phyloP scores from a whole-genome alignment of 768 basidiomycete genomes.

The Brasilioporus rufonigricans region DNA sequence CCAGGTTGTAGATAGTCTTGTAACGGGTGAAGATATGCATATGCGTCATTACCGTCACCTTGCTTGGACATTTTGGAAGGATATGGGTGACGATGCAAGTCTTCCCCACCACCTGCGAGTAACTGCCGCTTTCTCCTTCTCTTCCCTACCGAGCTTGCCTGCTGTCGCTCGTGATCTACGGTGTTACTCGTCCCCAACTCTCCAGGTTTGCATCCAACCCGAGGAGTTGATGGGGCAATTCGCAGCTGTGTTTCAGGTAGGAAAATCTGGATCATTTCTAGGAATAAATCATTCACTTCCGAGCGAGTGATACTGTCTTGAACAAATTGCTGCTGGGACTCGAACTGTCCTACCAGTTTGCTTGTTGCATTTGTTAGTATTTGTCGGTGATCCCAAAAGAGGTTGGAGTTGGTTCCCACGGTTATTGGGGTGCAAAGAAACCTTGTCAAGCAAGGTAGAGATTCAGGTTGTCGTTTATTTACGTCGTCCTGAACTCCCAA shows the following conservation, averaged over 20 bases:
- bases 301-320: too few species aligned
- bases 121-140: background rate
- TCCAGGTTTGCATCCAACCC: background rate
- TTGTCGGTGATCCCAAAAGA: too few species aligned
- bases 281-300: background rate
- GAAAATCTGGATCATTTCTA: constrained; percentile 2
- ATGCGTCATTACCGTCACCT: constrained; percentile 51
- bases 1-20: constrained; percentile 50
- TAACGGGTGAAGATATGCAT: constrained; percentile 49
- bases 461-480: too few species aligned
- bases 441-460: too few species aligned
- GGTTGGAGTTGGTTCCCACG: too few species aligned
- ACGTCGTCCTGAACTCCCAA: too few species aligned
- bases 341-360: too few species aligned
- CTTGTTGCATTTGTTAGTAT: too few species aligned
- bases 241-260: constrained; percentile 3
- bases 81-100: background rate
- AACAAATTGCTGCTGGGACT: too few species aligned
- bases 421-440: too few species aligned
- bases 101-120: background rate
- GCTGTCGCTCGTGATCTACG: background rate
- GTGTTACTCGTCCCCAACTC: background rate
- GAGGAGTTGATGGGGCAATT: background rate
- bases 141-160: background rate
- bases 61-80: constrained; percentile 35